phyloP scores from a whole-genome alignment of 495 filamentous ascomycete genomes.

The Trichoderma virens region DNA sequence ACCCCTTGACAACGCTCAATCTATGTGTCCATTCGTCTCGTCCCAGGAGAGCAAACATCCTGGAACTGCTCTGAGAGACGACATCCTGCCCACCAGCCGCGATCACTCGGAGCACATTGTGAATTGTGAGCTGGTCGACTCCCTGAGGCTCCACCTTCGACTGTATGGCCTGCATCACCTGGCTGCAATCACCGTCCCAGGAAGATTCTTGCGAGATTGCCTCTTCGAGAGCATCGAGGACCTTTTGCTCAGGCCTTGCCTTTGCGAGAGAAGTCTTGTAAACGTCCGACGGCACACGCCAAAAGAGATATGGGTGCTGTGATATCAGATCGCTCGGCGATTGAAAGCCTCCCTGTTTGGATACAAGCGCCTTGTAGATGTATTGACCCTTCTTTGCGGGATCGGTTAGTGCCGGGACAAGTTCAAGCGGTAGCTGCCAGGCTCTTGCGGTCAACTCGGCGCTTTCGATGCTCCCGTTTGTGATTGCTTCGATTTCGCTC shows the following conservation, averaged over 20 bases:
- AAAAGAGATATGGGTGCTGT: constrained; percentile 10
- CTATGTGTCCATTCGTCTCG: constrained; percentile 6
- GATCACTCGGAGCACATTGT: background rate
- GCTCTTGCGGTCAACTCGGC: background rate
- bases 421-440: background rate
- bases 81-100: background rate
- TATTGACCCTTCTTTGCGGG: background rate
- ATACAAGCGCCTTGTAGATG: background rate
- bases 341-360: background rate
- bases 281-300: background rate
- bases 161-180: constrained; percentile 4
- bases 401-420: background rate
- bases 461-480: background rate
- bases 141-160: background rate
- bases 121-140: background rate
- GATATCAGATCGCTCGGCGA: background rate
- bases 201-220: background rate
- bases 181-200: background rate
- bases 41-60: constrained; percentile 10
- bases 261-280: background rate
- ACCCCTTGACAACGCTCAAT: background rate
- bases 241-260: background rate
- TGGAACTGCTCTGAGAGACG: constrained; percentile 3
- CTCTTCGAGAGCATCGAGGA: constrained; percentile 1
- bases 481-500: background rate